phyloP scores from a whole-genome alignment of 768 basidiomycete genomes.

The Hericium coralloides region DNA sequence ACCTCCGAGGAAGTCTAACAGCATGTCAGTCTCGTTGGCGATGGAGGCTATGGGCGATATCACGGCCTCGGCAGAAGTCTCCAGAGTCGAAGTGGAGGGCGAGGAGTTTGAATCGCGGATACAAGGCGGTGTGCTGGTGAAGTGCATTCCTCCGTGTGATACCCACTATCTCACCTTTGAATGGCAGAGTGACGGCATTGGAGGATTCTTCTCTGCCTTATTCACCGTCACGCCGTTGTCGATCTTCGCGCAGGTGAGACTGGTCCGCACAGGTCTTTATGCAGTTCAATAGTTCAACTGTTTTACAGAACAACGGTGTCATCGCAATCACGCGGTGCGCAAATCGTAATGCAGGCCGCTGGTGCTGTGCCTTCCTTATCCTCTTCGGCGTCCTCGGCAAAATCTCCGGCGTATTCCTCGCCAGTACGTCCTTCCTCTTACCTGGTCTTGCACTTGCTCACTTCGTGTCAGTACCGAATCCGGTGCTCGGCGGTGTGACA shows the following conservation, averaged over 20 bases:
- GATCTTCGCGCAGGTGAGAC: slow-evolving; percentile 55
- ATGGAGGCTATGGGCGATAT: slow-evolving; percentile 87
- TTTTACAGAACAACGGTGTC: slow-evolving; percentile 63
- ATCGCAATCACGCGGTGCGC: slow-evolving; percentile 83
- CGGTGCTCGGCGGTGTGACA: slow-evolving; percentile 79
- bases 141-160: slow-evolving; percentile 8
- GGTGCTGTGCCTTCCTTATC: slow-evolving; percentile 75
- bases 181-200: slow-evolving; percentile 62
- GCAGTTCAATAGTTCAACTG: no score
- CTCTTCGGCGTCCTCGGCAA: slow-evolving; percentile 77
- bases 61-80: slow-evolving; percentile 77
- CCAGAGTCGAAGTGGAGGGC: slow-evolving; percentile 63
- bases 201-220: slow-evolving; percentile 70
- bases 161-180: no score
- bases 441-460: background rate
- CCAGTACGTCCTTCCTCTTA: slow-evolving; percentile 33
- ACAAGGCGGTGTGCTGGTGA: slow-evolving; percentile 70
- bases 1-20: background rate
- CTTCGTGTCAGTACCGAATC: slow-evolving; percentile 49
- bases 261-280: background rate
- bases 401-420: slow-evolving; percentile 74
- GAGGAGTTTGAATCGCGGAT: slow-evolving; percentile 73
- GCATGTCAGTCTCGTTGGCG: slow-evolving; percentile 48
- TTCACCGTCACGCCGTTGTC: slow-evolving; percentile 79
- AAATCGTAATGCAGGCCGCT: slow-evolving; percentile 67